Evolutionary conservation across 371 early-diverging fungal species (phyloP).

Genomic region (Paraphysoderma sedebokerense): DNA sequence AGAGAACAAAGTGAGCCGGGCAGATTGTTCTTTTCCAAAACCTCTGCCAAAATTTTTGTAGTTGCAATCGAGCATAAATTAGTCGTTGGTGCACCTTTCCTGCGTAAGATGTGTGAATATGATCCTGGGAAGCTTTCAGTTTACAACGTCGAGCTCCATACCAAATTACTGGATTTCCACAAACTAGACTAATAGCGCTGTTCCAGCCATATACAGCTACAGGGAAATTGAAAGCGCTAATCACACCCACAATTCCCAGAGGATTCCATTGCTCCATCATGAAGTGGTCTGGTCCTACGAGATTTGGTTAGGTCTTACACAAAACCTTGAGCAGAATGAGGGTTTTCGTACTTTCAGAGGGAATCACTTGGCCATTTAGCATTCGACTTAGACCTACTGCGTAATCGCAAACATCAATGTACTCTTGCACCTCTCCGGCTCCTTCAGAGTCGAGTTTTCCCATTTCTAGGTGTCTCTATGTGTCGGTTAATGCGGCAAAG

Average conservation of each 20-base stretch:
- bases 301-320: too few relatives aligned
- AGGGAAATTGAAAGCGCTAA: conserved; percentile 85
- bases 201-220: conserved; percentile 79
- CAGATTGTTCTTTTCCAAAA: conserved; percentile 63
- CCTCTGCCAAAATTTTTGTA: conserved; percentile 70
- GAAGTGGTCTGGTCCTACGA: conserved; percentile 69
- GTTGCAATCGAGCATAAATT: conserved; percentile 71
- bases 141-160: conserved; percentile 2
- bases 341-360: conserved; percentile 49
- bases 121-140: not conserved
- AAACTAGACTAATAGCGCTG: conserved; percentile 72
- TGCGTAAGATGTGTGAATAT: too few relatives aligned
- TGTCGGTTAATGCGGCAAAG: too few relatives aligned
- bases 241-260: conserved; percentile 82
- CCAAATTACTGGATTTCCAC: conserved; percentile 87
- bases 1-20: conserved; percentile 81
- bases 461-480: too few relatives aligned
- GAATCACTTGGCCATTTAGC: conserved; percentile 73
- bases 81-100: conserved; percentile 86
- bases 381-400: conserved; percentile 80
- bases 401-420: conserved; percentile 86
- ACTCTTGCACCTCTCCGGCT: conserved; percentile 94
- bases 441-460: conserved; percentile 92
- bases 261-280: conserved; percentile 97
- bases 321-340: not conserved